A percentile compares a stretch with the other conserved stretches of the same genome.
These are phyloP conservation scores for Haemoproteus tartakovskyi DNA, from an alignment of 169 alveolate genomes.

Conservation along the genomic window DNA sequence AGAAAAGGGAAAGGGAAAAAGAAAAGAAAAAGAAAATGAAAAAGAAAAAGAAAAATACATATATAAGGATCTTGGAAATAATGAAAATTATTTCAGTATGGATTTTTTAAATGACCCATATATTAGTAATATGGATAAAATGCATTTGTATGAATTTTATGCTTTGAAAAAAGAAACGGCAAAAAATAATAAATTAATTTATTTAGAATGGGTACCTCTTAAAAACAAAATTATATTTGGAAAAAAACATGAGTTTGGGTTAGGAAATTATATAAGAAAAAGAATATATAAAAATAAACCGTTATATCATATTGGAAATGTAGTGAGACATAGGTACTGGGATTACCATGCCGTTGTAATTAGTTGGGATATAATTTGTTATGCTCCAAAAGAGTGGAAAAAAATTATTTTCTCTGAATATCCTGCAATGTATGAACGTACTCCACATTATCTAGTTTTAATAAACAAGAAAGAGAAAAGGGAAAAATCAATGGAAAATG, in stretches of 20 bases:
- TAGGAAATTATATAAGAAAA: constrained; percentile 61
- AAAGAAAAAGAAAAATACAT: neutral
- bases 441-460: constrained; percentile 47
- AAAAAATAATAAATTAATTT: constrained; percentile 16
- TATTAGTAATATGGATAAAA: constrained; percentile 22
- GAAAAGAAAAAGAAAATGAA: too few relatives aligned
- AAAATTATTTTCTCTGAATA: constrained; percentile 25
- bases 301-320: constrained; percentile 56
- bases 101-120: constrained; percentile 5
- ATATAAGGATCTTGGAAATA: neutral
- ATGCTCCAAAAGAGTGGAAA: constrained; percentile 60
- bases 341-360: constrained; percentile 54
- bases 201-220: constrained; percentile 35
- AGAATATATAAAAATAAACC: constrained; percentile 50
- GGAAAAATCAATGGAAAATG: too few relatives aligned
- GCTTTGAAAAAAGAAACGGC: neutral
- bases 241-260: constrained; percentile 35
- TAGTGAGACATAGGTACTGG: constrained; percentile 62
- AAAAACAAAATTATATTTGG: constrained; percentile 38
- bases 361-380: constrained; percentile 61
- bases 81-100: neutral
- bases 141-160: constrained; percentile 18
- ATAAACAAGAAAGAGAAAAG: constrained; percentile 10
- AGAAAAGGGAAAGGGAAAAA: too few relatives aligned
- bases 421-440: constrained; percentile 26